Percentiles rank a stretch among this genome's conserved stretches.
Conservation (phyloP, 2,329 filamentous ascomycete species). For the Claviceps sp. region DNA sequence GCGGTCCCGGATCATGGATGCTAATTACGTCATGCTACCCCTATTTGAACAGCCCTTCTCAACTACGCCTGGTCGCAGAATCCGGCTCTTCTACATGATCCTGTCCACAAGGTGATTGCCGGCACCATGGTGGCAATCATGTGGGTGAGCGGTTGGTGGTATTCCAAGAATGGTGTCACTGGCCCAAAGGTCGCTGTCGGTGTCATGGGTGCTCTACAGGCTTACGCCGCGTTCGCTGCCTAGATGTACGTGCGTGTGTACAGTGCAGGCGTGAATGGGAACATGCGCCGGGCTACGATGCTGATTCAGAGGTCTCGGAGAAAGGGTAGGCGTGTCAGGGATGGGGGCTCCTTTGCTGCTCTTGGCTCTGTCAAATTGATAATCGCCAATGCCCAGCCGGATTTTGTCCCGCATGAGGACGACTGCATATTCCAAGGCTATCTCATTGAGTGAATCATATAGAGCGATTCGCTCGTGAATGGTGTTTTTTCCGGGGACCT, state of each 20-base stretch:
- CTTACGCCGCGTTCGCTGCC: constrained; percentile 5
- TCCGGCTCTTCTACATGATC: constrained; percentile 7
- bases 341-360: too few relatives aligned
- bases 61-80: constrained; percentile 9
- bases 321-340: too few relatives aligned
- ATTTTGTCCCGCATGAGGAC: too few relatives aligned
- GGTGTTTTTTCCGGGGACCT: too few relatives aligned
- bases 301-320: neutral
- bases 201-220: constrained; percentile 7
- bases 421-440: too few relatives aligned
- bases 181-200: constrained; percentile 4
- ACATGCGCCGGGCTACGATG: constrained; percentile 10
- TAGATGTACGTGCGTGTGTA: neutral
- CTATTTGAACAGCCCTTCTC: constrained; percentile 5
- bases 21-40: too few relatives aligned
- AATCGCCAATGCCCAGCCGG: too few relatives aligned
- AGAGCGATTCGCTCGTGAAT: too few relatives aligned
- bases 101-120: constrained; percentile 7
- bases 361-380: too few relatives aligned
- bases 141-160: constrained; percentile 7
- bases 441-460: too few relatives aligned
- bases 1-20: too few relatives aligned
- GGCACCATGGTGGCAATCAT: constrained; percentile 7
- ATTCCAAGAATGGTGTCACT: constrained; percentile 5
- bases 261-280: constrained; percentile 3